A percentile compares a stretch with the other conserved stretches of the same genome.
Evolutionary conservation across 1,284 basidiomycete genomes (phyloP).

Genomic region (Apiotrichum akiyoshidainum): DNA sequence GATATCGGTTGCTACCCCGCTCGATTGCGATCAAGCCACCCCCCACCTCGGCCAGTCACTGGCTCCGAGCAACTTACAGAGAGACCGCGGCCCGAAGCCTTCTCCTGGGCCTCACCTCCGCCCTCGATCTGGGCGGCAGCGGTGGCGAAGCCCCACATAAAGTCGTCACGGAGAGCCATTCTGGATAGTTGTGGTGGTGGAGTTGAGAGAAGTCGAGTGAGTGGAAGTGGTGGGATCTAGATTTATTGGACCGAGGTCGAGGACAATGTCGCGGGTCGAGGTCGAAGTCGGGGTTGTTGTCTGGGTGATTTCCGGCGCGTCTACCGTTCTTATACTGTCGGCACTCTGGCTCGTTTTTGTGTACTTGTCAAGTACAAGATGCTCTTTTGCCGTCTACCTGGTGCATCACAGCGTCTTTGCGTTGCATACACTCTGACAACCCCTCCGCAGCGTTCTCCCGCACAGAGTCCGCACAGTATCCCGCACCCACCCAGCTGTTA

Average conservation of each 20-base stretch:
- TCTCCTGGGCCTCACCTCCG: slow-evolving; percentile 26
- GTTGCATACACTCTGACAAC: not conserved
- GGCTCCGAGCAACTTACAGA: slow-evolving; percentile 22
- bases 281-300: not conserved
- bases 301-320: too few relatives aligned
- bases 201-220: not conserved
- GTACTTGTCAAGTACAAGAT: too few relatives aligned
- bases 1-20: too few relatives aligned
- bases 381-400: too few relatives aligned
- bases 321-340: too few relatives aligned
- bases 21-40: too few relatives aligned
- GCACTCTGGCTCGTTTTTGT: too few relatives aligned
- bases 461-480: not conserved
- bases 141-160: slow-evolving; percentile 71
- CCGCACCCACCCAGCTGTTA: not conserved
- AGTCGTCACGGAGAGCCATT: slow-evolving; percentile 49
- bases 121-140: slow-evolving; percentile 52
- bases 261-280: not conserved
- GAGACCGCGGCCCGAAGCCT: slow-evolving; percentile 28
- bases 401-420: too few relatives aligned
- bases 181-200: slow-evolving; percentile 2
- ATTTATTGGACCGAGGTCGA: not conserved
- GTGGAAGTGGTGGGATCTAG: not conserved
- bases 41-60: not conserved
- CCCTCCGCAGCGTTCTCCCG: not conserved